phyloP scores from a whole-genome alignment of 805 yeast genomes.

The Clavispora asparagi region DNA sequence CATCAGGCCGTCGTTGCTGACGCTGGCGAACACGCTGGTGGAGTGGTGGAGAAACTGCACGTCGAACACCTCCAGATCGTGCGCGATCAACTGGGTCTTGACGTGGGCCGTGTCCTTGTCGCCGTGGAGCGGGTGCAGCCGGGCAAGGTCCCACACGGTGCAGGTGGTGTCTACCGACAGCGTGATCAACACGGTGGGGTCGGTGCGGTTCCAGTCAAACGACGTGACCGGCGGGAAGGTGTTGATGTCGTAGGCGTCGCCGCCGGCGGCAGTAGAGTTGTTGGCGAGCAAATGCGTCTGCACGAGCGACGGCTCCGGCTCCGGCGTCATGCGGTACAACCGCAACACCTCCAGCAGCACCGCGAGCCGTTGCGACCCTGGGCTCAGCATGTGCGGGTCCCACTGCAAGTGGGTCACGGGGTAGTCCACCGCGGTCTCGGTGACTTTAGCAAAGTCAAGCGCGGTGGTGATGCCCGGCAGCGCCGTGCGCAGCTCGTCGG shows the following conservation, averaged over 20 bases:
- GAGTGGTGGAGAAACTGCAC: slow-evolving; percentile 76
- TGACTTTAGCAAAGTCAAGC: slow-evolving; percentile 40
- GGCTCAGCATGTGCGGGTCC: slow-evolving; percentile 50
- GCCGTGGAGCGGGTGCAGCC: slow-evolving; percentile 17
- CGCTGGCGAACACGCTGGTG: slow-evolving; percentile 78
- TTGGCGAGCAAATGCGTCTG: slow-evolving; percentile 39
- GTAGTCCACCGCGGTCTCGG: slow-evolving; percentile 53
- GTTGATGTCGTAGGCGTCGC: slow-evolving; percentile 39
- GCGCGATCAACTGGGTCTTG: slow-evolving; percentile 92
- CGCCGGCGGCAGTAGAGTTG: slow-evolving; percentile 33
- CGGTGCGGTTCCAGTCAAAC: slow-evolving; percentile 84
- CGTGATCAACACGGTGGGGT: slow-evolving; percentile 69
- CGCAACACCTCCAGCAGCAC: slow-evolving; percentile 71
- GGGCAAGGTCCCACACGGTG: slow-evolving; percentile 83
- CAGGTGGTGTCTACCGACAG: slow-evolving; percentile 94
- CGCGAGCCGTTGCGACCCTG: slow-evolving; percentile 46
- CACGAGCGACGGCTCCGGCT: slow-evolving; percentile 31
- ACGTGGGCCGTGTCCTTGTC: slow-evolving; percentile 52
- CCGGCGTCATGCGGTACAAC: slow-evolving; percentile 47
- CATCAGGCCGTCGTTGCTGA: slow-evolving; percentile 93
- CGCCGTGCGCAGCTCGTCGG: background rate
- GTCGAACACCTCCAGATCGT: slow-evolving; percentile 91
- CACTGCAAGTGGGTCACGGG: slow-evolving; percentile 73
- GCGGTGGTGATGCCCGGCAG: slow-evolving; percentile 10
- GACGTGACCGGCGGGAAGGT: slow-evolving; percentile 85